These are phyloP conservation scores for bread wheat (Triticum aestivum) DNA, from an alignment of 176 grass and related monocot species.

Conservation along the genomic window IWGSC_CS_RefSeq_v2.1 NC_057812.1:61269838-61270337, in stretches of 20 bases:
- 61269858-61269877: not conserved
- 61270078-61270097: too few species aligned
- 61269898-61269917: not conserved
- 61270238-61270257: not conserved
- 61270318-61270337: not conserved
- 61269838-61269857: conserved; percentile 7
- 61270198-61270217: not conserved
- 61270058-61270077: not conserved
- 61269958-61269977: too few species aligned
- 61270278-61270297: conserved; percentile 1
- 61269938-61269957: not conserved
- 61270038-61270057: not conserved
- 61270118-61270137: too few species aligned
- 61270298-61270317: not conserved
- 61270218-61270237: not conserved
- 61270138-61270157: not conserved
- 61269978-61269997: not conserved
- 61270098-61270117: too few species aligned
- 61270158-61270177: not conserved
- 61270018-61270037: not conserved
- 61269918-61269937: not conserved
- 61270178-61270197: not conserved
- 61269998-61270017: too few species aligned
- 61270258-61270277: not conserved
- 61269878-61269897: not conserved